Conservation (phyloP, 2,329 filamentous ascomycete genomes). For the Colletotrichum liaoningense region DNA sequence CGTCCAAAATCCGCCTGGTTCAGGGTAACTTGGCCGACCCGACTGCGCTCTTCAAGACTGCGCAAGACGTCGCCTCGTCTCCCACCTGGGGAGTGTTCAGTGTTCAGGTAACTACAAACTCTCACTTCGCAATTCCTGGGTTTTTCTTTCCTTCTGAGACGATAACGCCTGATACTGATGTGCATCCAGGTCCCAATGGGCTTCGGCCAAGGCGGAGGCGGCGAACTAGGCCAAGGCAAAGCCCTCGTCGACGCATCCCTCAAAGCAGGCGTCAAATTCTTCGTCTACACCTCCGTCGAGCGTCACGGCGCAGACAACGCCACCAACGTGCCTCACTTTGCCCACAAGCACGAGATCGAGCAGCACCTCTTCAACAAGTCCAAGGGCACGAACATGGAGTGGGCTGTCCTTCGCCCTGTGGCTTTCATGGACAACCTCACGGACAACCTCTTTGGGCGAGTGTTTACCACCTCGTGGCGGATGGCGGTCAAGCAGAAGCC, state of each 20-base stretch:
- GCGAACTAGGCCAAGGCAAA: constrained; percentile 65
- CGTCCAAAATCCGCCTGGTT: constrained; percentile 63
- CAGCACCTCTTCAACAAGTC: constrained; percentile 63
- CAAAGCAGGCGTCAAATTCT: constrained; percentile 64
- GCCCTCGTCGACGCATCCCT: constrained; percentile 66
- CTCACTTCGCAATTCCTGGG: fast-evolving
- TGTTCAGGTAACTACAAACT: constrained; percentile 58
- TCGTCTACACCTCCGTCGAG: constrained; percentile 72
- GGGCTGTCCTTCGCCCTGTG: constrained; percentile 51
- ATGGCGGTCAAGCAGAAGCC: constrained; percentile 44
- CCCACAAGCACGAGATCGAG: constrained; percentile 70
- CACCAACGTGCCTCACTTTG: constrained; percentile 70
- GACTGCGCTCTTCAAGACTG: constrained; percentile 59
- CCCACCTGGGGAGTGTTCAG: constrained; percentile 71
- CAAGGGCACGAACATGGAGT: constrained; percentile 43
- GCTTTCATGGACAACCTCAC: constrained; percentile 55
- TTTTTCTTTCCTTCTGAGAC: not conserved
- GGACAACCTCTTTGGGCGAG: constrained; percentile 43
- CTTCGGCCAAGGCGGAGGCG: constrained; percentile 48
- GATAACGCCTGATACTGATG: not conserved
- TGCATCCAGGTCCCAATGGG: constrained; percentile 35
- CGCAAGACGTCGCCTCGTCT: constrained; percentile 38
- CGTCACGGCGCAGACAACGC: constrained; percentile 65
- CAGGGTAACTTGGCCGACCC: constrained; percentile 67
- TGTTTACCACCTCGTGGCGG: constrained; percentile 47